Evolutionary conservation across 2,329 filamentous ascomycete species (phyloP), one percentile per base, ranked within the genome.

Genomic region (Penicillium sp.): DNA sequence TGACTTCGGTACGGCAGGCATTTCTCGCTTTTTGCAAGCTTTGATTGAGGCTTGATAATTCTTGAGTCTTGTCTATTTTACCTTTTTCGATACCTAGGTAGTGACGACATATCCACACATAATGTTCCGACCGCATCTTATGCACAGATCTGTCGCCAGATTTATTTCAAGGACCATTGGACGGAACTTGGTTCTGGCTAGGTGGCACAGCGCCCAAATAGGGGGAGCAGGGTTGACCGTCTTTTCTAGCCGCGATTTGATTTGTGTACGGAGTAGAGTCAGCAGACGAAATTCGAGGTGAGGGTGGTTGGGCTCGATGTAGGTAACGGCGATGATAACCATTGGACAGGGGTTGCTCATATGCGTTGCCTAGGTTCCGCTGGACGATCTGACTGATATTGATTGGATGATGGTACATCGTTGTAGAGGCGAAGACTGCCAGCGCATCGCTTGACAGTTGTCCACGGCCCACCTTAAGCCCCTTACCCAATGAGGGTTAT

Each of bases 401-500:
- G 32, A 50, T 50, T 47, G 43, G 48, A 10, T 37, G 31, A 21
- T 33, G 46, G 21, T 19, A 41, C 15, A 41, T 19, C 15, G 32
- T 44, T 29, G 44, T 19, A 15, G 44, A 40, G 43, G 37, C 43
- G 31, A 47, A 46, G 35, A 28, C 15, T 50, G 48, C 48, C 48
- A 50, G 29, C 48, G 48, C 48, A 50, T 50, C 48, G 37, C 31
- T 50, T 42, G 48, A 50, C 43, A 50, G 37, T 40, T 50, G 48
- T 50, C 38, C 12, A 41, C 2, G 35, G 37, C 38, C 43, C 48
- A 50, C 43, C 35, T 17, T 28, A n/a, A 17, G 28, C 15, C 24
- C 40, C 21, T 49, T 39, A 13, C 21, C 48, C 48, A 46, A 50
- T 46, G 17, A 32, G 34, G 37, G 6, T 10, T 19, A 38, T 45